Percentiles rank a stretch among this genome's conserved stretches.
These are phyloP conservation scores for Gardenia jasminoides DNA, from an alignment of 257 asterid species.

Conservation along the genomic window DNA sequence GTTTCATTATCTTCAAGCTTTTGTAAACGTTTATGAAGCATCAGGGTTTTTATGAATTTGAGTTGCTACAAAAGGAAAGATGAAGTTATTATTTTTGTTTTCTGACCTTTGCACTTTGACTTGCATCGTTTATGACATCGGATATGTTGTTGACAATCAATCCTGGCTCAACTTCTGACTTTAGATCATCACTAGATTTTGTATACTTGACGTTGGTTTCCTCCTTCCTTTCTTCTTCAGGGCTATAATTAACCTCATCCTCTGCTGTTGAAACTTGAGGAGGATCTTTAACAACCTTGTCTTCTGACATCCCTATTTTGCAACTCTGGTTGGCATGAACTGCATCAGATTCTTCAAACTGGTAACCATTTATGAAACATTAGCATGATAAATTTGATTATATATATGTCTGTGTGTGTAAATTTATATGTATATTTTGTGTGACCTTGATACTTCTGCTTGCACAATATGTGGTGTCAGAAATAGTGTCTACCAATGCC, in stretches of 20 bases:
- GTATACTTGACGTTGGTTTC: background rate
- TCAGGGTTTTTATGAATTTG: background rate
- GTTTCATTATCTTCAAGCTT: background rate
- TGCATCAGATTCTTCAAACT: background rate
- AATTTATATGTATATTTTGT: background rate
- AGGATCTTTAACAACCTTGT: background rate
- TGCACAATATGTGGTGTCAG: background rate
- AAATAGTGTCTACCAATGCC: background rate
- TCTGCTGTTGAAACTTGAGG: background rate
- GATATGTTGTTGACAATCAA: background rate
- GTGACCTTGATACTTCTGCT: constrained; percentile 24
- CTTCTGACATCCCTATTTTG: background rate
- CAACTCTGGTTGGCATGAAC: background rate
- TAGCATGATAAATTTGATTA: background rate
- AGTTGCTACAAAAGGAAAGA: background rate
- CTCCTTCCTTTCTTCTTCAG: background rate
- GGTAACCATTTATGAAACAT: background rate
- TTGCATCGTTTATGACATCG: background rate
- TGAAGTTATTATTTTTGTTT: background rate
- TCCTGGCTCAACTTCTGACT: background rate
- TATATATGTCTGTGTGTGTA: background rate
- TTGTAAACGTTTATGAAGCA: background rate
- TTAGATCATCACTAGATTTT: background rate
- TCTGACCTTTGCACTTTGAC: background rate
- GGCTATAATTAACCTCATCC: background rate